phyloP scores from a whole-genome alignment of 2,329 filamentous ascomycete species.

The Alternaria sp. region DNA sequence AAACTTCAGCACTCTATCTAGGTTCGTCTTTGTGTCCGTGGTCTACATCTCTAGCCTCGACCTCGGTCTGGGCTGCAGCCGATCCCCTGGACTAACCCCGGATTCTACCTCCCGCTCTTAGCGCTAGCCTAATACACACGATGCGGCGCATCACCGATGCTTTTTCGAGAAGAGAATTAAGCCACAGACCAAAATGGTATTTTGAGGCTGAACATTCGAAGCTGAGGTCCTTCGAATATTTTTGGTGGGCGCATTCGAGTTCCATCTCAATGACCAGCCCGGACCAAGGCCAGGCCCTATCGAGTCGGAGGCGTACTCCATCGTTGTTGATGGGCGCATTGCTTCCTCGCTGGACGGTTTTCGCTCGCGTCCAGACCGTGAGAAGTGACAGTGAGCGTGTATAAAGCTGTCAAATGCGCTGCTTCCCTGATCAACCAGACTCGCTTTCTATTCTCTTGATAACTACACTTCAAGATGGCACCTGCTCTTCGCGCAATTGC shows the following conservation, averaged over 20 bases:
- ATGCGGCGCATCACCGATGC: background rate
- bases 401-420: background rate
- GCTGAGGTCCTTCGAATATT: background rate
- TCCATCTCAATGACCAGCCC: background rate
- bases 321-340: background rate
- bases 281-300: background rate
- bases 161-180: background rate
- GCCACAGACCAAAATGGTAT: background rate
- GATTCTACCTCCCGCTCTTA: background rate
- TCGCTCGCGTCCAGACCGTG: background rate
- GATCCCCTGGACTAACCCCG: background rate
- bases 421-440: background rate
- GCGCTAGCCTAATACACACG: background rate
- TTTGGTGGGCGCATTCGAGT: background rate
- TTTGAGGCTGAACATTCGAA: background rate
- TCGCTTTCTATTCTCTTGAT: background rate
- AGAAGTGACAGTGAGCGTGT: background rate
- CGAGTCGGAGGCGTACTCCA: background rate
- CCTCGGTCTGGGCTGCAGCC: background rate
- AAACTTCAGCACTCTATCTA: background rate
- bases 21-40: background rate
- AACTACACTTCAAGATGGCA: background rate
- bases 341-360: background rate
- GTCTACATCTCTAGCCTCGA: background rate
- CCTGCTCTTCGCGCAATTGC: background rate